phyloP scores from a whole-genome alignment of 805 yeast species.

The Babjeviella inositovora region DNA sequence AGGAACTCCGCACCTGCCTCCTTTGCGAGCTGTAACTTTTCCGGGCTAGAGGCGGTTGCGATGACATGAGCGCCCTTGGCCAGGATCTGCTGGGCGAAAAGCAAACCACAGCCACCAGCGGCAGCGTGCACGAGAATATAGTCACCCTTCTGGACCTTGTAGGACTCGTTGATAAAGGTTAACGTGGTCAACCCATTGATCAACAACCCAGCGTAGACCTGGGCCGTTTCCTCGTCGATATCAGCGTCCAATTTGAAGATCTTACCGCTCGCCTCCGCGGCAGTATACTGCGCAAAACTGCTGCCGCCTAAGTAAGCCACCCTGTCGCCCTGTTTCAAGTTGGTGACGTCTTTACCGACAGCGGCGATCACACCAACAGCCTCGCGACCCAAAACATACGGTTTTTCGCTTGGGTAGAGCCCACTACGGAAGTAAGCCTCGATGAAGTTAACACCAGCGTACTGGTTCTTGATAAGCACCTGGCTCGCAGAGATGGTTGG shows the following conservation, averaged over 20 bases:
- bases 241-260: conserved; percentile 32
- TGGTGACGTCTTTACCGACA: conserved; percentile 39
- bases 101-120: conserved; percentile 86
- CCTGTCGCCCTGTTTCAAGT: conserved; percentile 51
- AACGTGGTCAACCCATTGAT: conserved; percentile 72
- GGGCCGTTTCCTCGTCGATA: conserved; percentile 27
- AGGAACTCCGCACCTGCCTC: conserved; percentile 63
- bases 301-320: conserved; percentile 36
- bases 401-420: conserved; percentile 43
- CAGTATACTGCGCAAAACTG: conserved; percentile 67
- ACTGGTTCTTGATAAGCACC: conserved; percentile 55
- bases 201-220: conserved; percentile 41
- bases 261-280: conserved; percentile 15
- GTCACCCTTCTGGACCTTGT: conserved; percentile 55
- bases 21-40: conserved; percentile 52
- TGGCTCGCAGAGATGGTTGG: conserved; percentile 43
- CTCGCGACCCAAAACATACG: conserved; percentile 58
- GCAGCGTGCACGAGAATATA: conserved; percentile 75
- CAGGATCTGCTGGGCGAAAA: conserved; percentile 49
- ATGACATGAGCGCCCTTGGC: conserved; percentile 64
- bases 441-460: conserved; percentile 70
- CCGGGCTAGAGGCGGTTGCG: conserved; percentile 71
- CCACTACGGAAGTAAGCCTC: conserved; percentile 78
- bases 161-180: conserved; percentile 52
- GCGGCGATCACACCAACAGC: conserved; percentile 58